phyloP scores from a whole-genome alignment of 2,329 filamentous ascomycete species.

The Pseudogymnoascus sp. region DNA sequence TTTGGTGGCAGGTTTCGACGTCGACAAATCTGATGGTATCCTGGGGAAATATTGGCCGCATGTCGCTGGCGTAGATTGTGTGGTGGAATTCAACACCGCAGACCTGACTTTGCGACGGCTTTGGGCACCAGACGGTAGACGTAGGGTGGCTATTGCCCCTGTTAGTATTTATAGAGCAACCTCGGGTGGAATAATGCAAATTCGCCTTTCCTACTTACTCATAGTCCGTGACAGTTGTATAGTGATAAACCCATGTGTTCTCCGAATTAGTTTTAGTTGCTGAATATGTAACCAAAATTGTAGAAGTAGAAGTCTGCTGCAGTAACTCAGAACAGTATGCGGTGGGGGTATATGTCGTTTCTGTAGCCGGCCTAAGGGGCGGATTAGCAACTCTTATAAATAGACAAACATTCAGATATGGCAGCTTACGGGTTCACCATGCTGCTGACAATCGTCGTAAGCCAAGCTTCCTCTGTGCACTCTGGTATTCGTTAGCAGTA shows the following conservation, averaged over 20 bases:
- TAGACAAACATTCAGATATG: neutral
- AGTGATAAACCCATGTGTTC: neutral
- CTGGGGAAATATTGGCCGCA: neutral
- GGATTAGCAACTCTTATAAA: neutral
- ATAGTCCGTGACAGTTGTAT: neutral
- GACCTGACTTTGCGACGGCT: neutral
- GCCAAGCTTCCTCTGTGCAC: neutral
- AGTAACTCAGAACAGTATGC: neutral
- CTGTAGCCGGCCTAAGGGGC: neutral
- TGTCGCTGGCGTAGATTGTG: neutral
- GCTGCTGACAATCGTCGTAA: neutral
- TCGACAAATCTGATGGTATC: slow-evolving; percentile 2
- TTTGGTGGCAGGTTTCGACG: neutral
- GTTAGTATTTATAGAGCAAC: neutral
- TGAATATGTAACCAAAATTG: neutral
- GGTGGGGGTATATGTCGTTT: neutral
- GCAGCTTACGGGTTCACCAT: neutral
- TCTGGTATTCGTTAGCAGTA: neutral
- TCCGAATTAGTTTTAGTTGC: neutral
- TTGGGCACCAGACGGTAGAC: neutral
- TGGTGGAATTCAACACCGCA: neutral
- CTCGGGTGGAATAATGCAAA: neutral
- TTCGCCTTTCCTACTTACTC: neutral
- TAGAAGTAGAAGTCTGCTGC: neutral
- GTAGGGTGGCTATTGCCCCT: neutral